Evolutionary conservation across 148 eudicot genomes (phyloP), one percentile per base, ranked within the genome.

Genomic region (Diospyros kaki): DNA sequence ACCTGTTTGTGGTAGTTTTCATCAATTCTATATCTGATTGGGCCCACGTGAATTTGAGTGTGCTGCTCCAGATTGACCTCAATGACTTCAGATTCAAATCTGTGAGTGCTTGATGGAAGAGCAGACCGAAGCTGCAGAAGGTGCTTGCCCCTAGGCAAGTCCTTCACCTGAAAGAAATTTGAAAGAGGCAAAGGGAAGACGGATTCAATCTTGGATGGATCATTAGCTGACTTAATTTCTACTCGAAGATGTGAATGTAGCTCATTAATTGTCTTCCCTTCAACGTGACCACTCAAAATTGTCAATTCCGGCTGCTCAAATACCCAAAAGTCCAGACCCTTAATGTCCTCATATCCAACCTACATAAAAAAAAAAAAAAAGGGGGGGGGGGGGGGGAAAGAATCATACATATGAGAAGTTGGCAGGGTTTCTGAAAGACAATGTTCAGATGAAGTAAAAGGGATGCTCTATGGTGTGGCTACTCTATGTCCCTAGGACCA

Each of bases 101-200:
- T 89, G 77, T 84, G 92, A 73, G 87, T 71, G 76, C 86, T 84
- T 28, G 87, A 76, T 56, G 93, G 89, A 66, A 88, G 81, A 54
- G 78, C 77, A 60, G 93, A 93, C 53, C 89, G 87, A 50, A 95
- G 90, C 85, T 88, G 96, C 81, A 95, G 53, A 85, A 95, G 84
- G 79, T 93, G 89, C 78, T 89, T 92, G 44, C 91, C 91, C 83
- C 80, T 88, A 18, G 96, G 93, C 86, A 95, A 83, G 75, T 88
- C 94, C 85, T 88, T 93, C 64, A 93, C 91, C 83, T 91, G 96
- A 86, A 95, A 95, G 84, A 92, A 95, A 73, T 87, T 93, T 64
- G 99, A 90, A 55, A 92, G 82, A 41, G 99, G 94, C 79, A 95
- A 73, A 18, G 99, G 93, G 81, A 93, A 89, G 73, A 81, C 78